phyloP scores from a whole-genome alignment of 2,329 filamentous ascomycete genomes.

The Aspergillus arachidicola region DNA sequence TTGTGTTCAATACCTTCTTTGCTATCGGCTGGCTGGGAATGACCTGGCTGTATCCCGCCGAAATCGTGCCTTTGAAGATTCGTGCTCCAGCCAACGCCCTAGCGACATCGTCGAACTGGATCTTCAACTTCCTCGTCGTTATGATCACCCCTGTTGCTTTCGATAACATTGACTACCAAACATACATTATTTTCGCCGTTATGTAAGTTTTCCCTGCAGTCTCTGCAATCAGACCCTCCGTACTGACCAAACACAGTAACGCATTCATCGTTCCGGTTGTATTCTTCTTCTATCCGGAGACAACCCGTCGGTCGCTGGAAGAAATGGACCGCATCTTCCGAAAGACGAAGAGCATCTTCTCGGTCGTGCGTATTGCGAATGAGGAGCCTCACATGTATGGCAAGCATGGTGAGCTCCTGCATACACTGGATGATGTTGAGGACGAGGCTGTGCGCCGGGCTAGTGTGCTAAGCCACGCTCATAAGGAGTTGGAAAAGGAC shows the following conservation, averaged over 20 bases:
- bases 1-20: conserved; percentile 70
- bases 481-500: conserved; percentile 17
- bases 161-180: conserved; percentile 46
- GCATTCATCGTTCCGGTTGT: conserved; percentile 58
- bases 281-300: conserved; percentile 66
- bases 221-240: not conserved
- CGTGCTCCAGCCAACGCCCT: conserved; percentile 66
- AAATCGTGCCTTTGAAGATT: conserved; percentile 58
- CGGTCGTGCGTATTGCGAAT: conserved; percentile 53
- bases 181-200: conserved; percentile 57
- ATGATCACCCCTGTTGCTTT: conserved; percentile 68
- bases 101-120: conserved; percentile 63
- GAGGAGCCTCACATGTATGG: conserved; percentile 60
- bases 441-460: conserved; percentile 42
- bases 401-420: conserved; percentile 60
- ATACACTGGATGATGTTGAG: conserved; percentile 52
- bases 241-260: conserved; percentile 42
- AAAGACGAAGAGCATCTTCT: conserved; percentile 54
- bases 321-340: conserved; percentile 71
- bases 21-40: conserved; percentile 66
- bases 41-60: conserved; percentile 58
- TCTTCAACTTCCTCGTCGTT: conserved; percentile 67
- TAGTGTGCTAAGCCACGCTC: conserved; percentile 27
- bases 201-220: conserved; percentile 41
- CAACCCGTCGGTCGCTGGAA: conserved; percentile 62